These are phyloP conservation scores for Rosa multiflora DNA, from an alignment of 306 rosid species.

Conservation along the genomic window DNA sequence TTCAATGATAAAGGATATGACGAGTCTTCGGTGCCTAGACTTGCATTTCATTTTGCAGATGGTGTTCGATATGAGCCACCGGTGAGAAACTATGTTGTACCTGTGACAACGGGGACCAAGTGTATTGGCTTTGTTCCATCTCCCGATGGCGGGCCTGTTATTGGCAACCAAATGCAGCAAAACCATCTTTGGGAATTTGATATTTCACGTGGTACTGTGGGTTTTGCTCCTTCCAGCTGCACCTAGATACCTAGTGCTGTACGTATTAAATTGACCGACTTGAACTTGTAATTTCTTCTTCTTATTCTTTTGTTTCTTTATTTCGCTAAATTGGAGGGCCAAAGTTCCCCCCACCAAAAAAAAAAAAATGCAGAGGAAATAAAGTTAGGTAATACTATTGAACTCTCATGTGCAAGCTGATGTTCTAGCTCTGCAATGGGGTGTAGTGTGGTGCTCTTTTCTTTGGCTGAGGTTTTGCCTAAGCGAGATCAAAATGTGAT, in stretches of 20 bases:
- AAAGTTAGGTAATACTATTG: too few relatives aligned
- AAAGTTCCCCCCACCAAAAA: too few relatives aligned
- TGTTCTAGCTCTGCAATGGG: not conserved
- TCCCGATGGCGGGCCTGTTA: not conserved
- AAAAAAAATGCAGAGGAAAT: too few relatives aligned
- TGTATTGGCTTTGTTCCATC: not conserved
- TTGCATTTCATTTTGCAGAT: not conserved
- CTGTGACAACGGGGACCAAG: not conserved
- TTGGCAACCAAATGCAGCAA: slow-evolving; percentile 14
- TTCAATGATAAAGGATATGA: not conserved
- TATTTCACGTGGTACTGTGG: not conserved
- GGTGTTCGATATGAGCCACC: not conserved
- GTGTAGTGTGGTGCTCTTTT: not conserved
- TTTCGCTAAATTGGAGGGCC: too few relatives aligned
- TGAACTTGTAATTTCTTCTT: not conserved
- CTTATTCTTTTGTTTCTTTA: not conserved
- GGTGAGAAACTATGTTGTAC: not conserved
- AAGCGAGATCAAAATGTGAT: too few relatives aligned
- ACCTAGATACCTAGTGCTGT: not conserved
- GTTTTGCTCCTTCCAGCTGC: slow-evolving; percentile 4
- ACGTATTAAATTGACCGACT: not conserved
- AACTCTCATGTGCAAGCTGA: not conserved
- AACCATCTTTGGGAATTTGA: not conserved
- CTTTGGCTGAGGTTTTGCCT: too few relatives aligned
- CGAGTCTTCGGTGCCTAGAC: not conserved